Evolutionary conservation across 768 basidiomycete species (phyloP).

Genomic region (Leccinum obscurum): DNA sequence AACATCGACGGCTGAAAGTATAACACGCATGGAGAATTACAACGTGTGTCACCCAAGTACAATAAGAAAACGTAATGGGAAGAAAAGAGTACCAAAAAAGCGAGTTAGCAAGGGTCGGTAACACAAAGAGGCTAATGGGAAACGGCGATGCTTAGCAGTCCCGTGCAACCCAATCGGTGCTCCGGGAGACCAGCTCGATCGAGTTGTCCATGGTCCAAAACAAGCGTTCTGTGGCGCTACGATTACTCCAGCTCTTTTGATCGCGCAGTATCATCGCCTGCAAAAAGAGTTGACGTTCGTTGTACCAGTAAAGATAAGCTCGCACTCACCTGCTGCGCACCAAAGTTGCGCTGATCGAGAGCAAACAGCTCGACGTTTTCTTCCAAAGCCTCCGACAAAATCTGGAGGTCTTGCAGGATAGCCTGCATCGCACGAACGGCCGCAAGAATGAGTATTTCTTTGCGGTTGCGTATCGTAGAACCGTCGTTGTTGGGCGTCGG

Average conservation of each 20-base stretch:
- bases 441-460: constrained; percentile 70
- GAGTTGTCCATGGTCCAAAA: constrained; percentile 95
- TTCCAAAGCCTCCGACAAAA: constrained; percentile 83
- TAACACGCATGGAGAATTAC: constrained; percentile 22
- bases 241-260: constrained; percentile 93
- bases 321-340: constrained; percentile 85
- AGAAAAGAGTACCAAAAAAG: constrained; percentile 14
- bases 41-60: constrained; percentile 23
- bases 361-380: constrained; percentile 92
- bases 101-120: neutral
- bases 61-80: constrained; percentile 12
- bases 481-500: constrained; percentile 53
- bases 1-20: constrained; percentile 13
- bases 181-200: constrained; percentile 81
- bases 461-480: constrained; percentile 63
- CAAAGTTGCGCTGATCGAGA: constrained; percentile 91
- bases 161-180: constrained; percentile 83
- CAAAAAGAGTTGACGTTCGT: constrained; percentile 4
- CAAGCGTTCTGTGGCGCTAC: constrained; percentile 86
- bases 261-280: constrained; percentile 96
- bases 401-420: constrained; percentile 84
- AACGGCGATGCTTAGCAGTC: constrained; percentile 41
- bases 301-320: neutral
- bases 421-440: constrained; percentile 82
- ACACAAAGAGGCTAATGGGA: constrained; percentile 6